phyloP scores from a whole-genome alignment of 208 protist species.

The Vickermania spadyakhi region DNA sequence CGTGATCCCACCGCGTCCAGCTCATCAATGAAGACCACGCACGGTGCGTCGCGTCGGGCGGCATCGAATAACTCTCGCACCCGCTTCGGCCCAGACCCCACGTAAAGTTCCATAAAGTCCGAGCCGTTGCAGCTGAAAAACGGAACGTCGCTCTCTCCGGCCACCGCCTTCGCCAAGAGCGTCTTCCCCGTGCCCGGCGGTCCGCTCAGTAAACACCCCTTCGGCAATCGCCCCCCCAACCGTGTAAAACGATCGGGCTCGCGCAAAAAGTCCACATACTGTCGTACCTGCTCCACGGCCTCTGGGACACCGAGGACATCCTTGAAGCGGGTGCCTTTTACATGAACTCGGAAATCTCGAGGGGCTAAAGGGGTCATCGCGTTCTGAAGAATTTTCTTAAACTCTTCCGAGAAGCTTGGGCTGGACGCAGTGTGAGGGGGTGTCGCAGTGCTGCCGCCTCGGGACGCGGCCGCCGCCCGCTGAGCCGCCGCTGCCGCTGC shows the following conservation, averaged over 20 bases:
- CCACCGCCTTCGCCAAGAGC: slow-evolving; percentile 87
- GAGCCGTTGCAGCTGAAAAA: slow-evolving; percentile 94
- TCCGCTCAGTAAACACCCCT: slow-evolving; percentile 94
- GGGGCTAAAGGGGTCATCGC: slow-evolving; percentile 57
- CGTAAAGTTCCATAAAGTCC: slow-evolving; percentile 97
- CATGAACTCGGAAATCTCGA: slow-evolving; percentile 63
- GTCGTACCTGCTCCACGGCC: slow-evolving; percentile 92
- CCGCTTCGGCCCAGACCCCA: slow-evolving; percentile 92
- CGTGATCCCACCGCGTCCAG: slow-evolving; percentile 94
- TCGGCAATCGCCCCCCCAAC: slow-evolving; percentile 93
- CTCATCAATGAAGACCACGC: slow-evolving; percentile 98
- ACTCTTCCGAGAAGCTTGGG: slow-evolving; percentile 27
- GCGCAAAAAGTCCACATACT: slow-evolving; percentile 95
- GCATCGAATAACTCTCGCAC: slow-evolving; percentile 92
- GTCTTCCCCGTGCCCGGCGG: slow-evolving; percentile 97
- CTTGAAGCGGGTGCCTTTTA: slow-evolving; percentile 72
- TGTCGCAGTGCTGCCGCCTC: slow-evolving; percentile 11
- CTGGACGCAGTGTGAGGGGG: slow-evolving; percentile 12
- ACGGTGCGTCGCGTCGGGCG: slow-evolving; percentile 88
- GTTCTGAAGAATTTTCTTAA: slow-evolving; percentile 56
- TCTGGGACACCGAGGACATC: slow-evolving; percentile 90
- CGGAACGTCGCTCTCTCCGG: slow-evolving; percentile 88
- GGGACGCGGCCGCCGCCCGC: slow-evolving; percentile 28
- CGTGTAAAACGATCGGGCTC: slow-evolving; percentile 89
- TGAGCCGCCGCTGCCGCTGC: no score